phyloP scores from a whole-genome alignment of 805 yeast species.

The Candida pseudofarinosa region DNA sequence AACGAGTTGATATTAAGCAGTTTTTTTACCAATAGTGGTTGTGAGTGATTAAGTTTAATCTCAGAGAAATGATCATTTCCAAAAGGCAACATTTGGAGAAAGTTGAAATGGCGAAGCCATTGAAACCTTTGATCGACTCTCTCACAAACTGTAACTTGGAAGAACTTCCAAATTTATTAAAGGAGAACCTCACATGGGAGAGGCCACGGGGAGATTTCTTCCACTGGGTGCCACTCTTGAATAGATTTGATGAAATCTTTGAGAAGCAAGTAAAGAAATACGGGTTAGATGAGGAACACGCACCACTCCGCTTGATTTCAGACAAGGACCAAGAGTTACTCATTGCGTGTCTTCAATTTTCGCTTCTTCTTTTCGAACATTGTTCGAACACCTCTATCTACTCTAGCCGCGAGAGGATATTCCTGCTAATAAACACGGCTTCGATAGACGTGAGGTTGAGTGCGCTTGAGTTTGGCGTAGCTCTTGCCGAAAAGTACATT shows the following conservation, averaged over 20 bases:
- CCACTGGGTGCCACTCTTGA: slow-evolving; percentile 74
- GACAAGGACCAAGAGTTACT: slow-evolving; percentile 45
- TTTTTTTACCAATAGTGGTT: background rate
- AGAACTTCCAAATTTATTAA: slow-evolving; percentile 39
- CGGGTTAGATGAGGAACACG: slow-evolving; percentile 42
- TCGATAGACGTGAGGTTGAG: slow-evolving; percentile 55
- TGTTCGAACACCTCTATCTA: slow-evolving; percentile 67
- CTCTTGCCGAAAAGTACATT: slow-evolving; percentile 59
- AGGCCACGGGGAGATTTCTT: slow-evolving; percentile 65
- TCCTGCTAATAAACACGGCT: slow-evolving; percentile 53
- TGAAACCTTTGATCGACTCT: slow-evolving; percentile 30
- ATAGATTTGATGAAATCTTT: slow-evolving; percentile 67
- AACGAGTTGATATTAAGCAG: background rate
- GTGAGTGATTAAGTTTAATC: background rate
- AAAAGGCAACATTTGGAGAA: slow-evolving; percentile 25
- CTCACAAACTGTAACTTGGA: slow-evolving; percentile 33
- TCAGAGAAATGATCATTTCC: slow-evolving; percentile 29
- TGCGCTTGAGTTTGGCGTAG: slow-evolving; percentile 57
- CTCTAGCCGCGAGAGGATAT: slow-evolving; percentile 60
- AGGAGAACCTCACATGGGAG: slow-evolving; percentile 46
- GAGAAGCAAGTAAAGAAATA: slow-evolving; percentile 53
- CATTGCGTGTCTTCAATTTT: slow-evolving; percentile 54
- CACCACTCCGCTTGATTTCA: slow-evolving; percentile 44
- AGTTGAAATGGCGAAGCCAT: slow-evolving; percentile 26
- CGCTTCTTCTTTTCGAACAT: slow-evolving; percentile 60